Evolutionary conservation across 2,329 filamentous ascomycete genomes (phyloP).

Genomic region (Alternaria angustiovoidea): DNA sequence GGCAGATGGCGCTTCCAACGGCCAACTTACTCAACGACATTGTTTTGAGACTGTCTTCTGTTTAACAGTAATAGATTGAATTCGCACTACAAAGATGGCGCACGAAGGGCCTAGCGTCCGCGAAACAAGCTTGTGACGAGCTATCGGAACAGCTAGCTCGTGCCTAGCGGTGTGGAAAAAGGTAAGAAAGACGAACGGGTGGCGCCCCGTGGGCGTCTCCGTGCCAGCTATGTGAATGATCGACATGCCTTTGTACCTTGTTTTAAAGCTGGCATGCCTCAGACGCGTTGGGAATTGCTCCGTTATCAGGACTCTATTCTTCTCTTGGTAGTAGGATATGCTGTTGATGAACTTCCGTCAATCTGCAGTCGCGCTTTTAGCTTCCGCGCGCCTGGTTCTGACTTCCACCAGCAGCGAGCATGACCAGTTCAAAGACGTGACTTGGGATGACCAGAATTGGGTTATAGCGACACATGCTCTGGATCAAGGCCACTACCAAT

Average conservation of each 20-base stretch:
- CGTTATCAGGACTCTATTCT: constrained; percentile 1
- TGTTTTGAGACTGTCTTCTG: background rate
- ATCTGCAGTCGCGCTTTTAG: constrained; percentile 19
- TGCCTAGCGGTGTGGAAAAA: constrained; percentile 18
- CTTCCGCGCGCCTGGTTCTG: constrained; percentile 13
- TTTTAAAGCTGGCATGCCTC: constrained; percentile 15
- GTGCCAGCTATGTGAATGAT: constrained; percentile 8
- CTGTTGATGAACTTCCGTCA: constrained; percentile 5
- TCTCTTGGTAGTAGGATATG: constrained; percentile 10
- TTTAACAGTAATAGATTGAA: background rate
- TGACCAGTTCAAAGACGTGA: constrained; percentile 53
- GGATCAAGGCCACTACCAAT: constrained; percentile 67
- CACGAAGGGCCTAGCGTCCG: background rate
- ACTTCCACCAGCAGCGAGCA: constrained; percentile 31
- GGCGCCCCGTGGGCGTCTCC: constrained; percentile 2
- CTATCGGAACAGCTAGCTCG: constrained; percentile 4
- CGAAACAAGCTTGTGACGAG: constrained; percentile 11
- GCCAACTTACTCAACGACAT: background rate
- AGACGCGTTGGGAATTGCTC: background rate
- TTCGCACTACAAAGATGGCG: background rate
- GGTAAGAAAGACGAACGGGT: constrained; percentile 14
- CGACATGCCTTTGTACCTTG: constrained; percentile 17
- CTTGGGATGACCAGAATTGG: constrained; percentile 68
- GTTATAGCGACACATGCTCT: constrained; percentile 61
- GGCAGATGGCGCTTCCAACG: background rate